Conservation (phyloP, 2,329 filamentous ascomycete genomes). For the Phoma sp. region DNA sequence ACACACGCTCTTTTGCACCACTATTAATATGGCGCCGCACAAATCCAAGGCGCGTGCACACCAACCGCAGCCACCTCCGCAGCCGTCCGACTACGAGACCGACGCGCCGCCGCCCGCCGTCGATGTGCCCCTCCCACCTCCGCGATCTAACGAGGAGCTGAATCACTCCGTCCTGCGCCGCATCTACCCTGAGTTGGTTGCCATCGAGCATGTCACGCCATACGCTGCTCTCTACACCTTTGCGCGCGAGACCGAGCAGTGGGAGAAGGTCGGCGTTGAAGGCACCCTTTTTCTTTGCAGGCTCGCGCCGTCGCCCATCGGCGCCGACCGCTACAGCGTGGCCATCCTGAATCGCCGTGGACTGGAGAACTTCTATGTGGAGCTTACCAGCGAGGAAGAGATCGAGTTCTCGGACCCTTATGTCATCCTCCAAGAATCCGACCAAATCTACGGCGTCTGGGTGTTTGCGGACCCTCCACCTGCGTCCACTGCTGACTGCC, state of each 20-base stretch:
- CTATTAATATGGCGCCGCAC: constrained; percentile 36
- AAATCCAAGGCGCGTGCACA: constrained; percentile 40
- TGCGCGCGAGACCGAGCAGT: constrained; percentile 66
- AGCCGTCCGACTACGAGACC: constrained; percentile 61
- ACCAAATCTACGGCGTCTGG: constrained; percentile 65
- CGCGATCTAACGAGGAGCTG: constrained; percentile 80
- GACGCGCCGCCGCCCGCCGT: constrained; percentile 50
- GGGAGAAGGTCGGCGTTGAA: constrained; percentile 87
- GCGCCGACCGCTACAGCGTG: constrained; percentile 50
- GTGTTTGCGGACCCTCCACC: constrained; percentile 67
- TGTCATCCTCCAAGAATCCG: constrained; percentile 59
- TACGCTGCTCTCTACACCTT: constrained; percentile 89
- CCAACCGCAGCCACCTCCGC: constrained; percentile 45
- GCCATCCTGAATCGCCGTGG: constrained; percentile 57
- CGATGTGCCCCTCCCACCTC: constrained; percentile 51
- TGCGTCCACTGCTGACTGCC: constrained; percentile 59
- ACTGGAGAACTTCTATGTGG: constrained; percentile 55
- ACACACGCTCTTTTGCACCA: neutral
- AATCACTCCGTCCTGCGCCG: constrained; percentile 85
- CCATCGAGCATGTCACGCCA: constrained; percentile 79
- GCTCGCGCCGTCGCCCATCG: constrained; percentile 49
- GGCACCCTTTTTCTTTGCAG: constrained; percentile 89
- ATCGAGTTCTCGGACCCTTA: constrained; percentile 62
- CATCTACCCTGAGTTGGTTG: constrained; percentile 75
- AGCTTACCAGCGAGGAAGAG: constrained; percentile 51